phyloP scores from a whole-genome alignment of 352 stramenopile species.

The Globisporangium nagaii region DNA sequence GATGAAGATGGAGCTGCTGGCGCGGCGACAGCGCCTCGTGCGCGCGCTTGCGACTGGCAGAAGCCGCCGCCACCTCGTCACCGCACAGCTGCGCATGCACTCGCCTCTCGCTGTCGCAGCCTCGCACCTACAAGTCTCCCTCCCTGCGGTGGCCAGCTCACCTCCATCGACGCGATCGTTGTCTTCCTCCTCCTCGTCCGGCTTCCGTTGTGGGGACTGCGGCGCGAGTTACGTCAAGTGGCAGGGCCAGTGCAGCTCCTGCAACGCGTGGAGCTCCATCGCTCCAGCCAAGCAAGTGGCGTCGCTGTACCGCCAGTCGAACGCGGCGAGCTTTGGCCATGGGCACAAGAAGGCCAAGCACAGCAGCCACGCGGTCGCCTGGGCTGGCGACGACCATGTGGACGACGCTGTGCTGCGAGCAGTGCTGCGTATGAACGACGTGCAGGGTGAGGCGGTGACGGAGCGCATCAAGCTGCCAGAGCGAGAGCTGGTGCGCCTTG shows the following conservation, averaged over 20 bases:
- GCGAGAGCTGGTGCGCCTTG: slow-evolving; percentile 43
- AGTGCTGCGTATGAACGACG: slow-evolving; percentile 69
- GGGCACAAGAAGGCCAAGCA: slow-evolving; percentile 33
- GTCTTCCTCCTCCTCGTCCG: slow-evolving; percentile 10
- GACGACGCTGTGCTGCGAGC: slow-evolving; percentile 8
- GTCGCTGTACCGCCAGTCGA: slow-evolving; percentile 54
- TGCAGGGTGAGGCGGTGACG: slow-evolving; percentile 42
- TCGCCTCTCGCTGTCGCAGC: too few relatives aligned
- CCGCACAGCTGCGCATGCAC: background rate
- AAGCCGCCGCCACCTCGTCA: background rate
- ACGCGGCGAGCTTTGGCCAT: slow-evolving; percentile 29
- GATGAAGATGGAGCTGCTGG: background rate
- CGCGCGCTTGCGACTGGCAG: background rate
- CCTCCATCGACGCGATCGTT: slow-evolving; percentile 8
- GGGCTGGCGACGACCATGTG: slow-evolving; percentile 19
- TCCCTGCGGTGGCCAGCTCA: background rate
- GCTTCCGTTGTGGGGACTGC: slow-evolving; percentile 51
- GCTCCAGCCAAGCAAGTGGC: slow-evolving; percentile 35
- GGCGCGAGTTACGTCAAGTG: slow-evolving; percentile 74
- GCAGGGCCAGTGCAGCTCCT: slow-evolving; percentile 84
- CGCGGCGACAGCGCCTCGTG: background rate
- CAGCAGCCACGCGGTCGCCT: slow-evolving; percentile 23
- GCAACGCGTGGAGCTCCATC: slow-evolving; percentile 89
- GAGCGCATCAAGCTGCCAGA: slow-evolving; percentile 67
- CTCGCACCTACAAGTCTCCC: background rate